Percentiles rank a stretch among this genome's conserved stretches.
Conservation (phyloP, 495 filamentous ascomycete species). For the Penicillium dipodomyicola region DNA sequence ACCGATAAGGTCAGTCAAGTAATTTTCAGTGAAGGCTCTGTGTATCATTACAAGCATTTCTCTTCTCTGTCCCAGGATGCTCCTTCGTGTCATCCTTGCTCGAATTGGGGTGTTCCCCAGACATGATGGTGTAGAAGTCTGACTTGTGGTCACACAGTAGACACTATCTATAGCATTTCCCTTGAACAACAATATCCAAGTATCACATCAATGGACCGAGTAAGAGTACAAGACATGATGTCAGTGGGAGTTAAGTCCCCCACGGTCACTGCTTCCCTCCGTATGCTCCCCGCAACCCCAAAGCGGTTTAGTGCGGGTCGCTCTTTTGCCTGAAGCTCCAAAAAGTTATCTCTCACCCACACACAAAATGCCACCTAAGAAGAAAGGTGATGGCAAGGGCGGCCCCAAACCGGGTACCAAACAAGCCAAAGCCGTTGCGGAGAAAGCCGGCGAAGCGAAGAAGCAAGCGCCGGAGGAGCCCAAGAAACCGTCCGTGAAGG, state of each 20-base stretch:
- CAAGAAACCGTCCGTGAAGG: constrained; percentile 78
- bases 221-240: background rate
- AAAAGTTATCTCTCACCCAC: constrained; percentile 11
- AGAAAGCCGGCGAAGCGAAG: constrained; percentile 38
- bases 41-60: constrained; percentile 42
- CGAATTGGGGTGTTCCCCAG: constrained; percentile 2
- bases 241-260: background rate
- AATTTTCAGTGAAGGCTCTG: background rate
- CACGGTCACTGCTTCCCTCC: constrained; percentile 3
- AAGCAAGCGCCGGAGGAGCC: constrained; percentile 50
- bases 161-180: background rate
- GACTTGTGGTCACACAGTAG: background rate
- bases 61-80: constrained; percentile 31
- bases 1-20: background rate
- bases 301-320: constrained; percentile 40
- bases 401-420: constrained; percentile 47
- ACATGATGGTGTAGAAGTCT: constrained; percentile 8
- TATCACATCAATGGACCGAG: constrained; percentile 7
- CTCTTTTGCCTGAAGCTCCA: constrained; percentile 15
- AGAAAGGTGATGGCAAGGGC: constrained; percentile 42
- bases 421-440: constrained; percentile 44
- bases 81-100: constrained; percentile 2
- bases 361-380: constrained; percentile 43
- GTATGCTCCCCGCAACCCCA: constrained; percentile 31
- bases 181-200: background rate